Conservation (phyloP, 192 early-diverging fungal genomes). For the Coemansia sp. region DNA sequence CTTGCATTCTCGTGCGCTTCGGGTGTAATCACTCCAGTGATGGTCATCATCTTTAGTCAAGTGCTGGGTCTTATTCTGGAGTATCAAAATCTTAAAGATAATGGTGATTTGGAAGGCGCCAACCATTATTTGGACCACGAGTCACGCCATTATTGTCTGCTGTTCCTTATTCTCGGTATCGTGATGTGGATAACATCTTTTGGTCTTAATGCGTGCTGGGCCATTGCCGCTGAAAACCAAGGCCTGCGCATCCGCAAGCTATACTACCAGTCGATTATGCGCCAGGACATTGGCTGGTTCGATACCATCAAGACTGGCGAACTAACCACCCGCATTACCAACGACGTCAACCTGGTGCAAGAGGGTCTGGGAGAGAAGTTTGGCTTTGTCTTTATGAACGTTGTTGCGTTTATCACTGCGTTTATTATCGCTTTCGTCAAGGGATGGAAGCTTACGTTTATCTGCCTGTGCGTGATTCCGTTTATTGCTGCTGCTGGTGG, state of each 20-base stretch:
- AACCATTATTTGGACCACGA: slow-evolving; percentile 28
- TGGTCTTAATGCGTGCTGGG: slow-evolving; percentile 40
- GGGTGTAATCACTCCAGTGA: slow-evolving; percentile 44
- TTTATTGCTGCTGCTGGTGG: slow-evolving; percentile 58
- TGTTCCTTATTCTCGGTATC: slow-evolving; percentile 42
- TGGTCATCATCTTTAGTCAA: slow-evolving; percentile 20
- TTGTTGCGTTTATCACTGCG: slow-evolving; percentile 68
- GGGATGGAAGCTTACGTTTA: slow-evolving; percentile 78
- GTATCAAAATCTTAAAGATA: not conserved
- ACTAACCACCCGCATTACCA: slow-evolving; percentile 80
- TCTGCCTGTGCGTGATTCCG: slow-evolving; percentile 73
- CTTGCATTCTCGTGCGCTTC: slow-evolving; percentile 37
- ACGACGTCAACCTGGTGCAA: slow-evolving; percentile 81
- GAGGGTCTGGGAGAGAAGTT: slow-evolving; percentile 87
- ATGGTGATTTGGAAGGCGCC: slow-evolving; percentile 12
- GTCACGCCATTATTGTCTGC: slow-evolving; percentile 40
- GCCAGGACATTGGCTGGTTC: slow-evolving; percentile 89
- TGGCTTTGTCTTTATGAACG: slow-evolving; percentile 61
- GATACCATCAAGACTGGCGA: slow-evolving; percentile 74
- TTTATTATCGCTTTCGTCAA: slow-evolving; percentile 77
- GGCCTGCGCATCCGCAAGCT: slow-evolving; percentile 72
- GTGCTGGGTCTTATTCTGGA: slow-evolving; percentile 17
- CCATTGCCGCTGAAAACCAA: slow-evolving; percentile 59
- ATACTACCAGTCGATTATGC: slow-evolving; percentile 78
- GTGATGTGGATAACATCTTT: slow-evolving; percentile 41